A percentile compares a stretch with the other conserved stretches of the same genome.
Conservation (phyloP, 139 green algal genomes). For the Chlamydomonas sp. region DNA sequence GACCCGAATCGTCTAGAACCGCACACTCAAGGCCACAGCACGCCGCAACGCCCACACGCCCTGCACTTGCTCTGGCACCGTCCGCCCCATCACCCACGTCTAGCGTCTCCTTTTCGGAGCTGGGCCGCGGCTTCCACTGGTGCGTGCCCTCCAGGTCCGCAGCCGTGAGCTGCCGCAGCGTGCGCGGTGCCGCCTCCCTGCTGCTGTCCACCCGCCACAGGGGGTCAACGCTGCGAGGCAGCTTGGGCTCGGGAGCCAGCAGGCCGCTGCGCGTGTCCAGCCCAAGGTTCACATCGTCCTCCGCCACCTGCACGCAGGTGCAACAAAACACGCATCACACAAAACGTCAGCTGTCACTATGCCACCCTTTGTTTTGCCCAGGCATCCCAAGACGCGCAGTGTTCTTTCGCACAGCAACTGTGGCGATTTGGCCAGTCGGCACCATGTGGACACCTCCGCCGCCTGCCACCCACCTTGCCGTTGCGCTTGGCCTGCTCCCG, state of each 20-base stretch:
- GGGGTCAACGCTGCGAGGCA: constrained; percentile 40
- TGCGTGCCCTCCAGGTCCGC: constrained; percentile 47
- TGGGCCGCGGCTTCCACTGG: constrained; percentile 42
- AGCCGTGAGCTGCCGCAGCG: constrained; percentile 32
- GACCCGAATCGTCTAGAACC: no score
- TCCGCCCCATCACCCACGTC: constrained; percentile 2
- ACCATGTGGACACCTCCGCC: no score
- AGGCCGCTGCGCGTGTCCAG: constrained; percentile 57
- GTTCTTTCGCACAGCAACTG: background rate
- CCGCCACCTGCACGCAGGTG: constrained; percentile 22
- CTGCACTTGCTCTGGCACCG: background rate
- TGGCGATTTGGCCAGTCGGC: no score
- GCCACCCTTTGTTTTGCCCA: no score
- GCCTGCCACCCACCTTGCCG: background rate
- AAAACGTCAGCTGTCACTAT: no score
- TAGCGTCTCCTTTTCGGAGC: constrained; percentile 36
- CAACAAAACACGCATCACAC: no score
- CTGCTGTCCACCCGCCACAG: constrained; percentile 46
- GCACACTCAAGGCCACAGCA: background rate
- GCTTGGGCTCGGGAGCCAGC: constrained; percentile 33
- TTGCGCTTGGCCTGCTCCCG: constrained; percentile 8
- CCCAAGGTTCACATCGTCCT: constrained; percentile 64
- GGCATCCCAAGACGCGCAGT: background rate
- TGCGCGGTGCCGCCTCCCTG: constrained; percentile 36
- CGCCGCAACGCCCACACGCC: background rate